Conservation (phyloP, 208 protist genomes). For the Acanthamoeba quina region DNA sequence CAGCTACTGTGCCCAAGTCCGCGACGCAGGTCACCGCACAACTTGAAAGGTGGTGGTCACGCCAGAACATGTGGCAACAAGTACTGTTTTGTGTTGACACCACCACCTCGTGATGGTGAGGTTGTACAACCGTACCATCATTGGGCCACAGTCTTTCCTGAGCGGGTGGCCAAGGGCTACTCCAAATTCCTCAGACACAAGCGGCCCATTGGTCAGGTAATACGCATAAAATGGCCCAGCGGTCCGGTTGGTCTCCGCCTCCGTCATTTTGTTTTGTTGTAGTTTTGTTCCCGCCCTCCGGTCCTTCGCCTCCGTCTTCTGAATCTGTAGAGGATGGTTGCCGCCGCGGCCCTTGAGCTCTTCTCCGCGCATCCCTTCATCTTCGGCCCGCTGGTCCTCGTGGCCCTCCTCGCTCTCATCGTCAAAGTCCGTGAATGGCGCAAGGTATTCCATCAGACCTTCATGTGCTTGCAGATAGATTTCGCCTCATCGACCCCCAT, state of each 20-base stretch:
- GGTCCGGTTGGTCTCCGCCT: background rate
- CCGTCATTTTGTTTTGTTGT: background rate
- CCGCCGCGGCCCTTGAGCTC: background rate
- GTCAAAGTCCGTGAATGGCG: conserved; percentile 36
- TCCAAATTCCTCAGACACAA: background rate
- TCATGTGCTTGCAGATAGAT: background rate
- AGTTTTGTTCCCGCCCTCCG: background rate
- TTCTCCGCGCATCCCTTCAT: conserved; percentile 7
- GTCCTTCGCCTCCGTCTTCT: background rate
- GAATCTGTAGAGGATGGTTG: background rate
- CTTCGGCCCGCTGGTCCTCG: background rate
- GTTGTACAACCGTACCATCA: too few species aligned
- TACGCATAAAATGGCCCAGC: background rate
- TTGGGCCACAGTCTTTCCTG: background rate
- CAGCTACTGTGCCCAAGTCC: too few species aligned
- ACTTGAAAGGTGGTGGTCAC: too few species aligned
- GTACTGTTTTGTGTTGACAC: too few species aligned
- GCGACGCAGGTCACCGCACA: too few species aligned
- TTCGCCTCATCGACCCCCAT: too few species aligned
- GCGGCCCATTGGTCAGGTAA: background rate
- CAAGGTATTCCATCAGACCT: background rate
- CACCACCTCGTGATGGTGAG: too few species aligned
- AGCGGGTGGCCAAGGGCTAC: background rate
- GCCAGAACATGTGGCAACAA: too few species aligned
- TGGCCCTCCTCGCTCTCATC: background rate